phyloP scores from a whole-genome alignment of 1,284 basidiomycete genomes.

The Gymnopus androsaceus region DNA sequence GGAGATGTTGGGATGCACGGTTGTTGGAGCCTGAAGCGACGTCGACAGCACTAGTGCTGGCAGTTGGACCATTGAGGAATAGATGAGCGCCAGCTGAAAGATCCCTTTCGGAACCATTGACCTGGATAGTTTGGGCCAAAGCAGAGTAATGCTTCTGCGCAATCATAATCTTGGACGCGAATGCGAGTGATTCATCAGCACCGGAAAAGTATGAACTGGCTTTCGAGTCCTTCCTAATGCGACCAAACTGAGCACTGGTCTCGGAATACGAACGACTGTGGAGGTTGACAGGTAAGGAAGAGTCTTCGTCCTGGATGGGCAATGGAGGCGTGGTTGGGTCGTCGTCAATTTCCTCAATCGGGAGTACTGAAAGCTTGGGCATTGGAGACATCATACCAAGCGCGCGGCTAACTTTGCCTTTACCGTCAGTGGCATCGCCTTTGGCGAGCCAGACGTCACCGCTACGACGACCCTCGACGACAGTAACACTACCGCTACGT shows the following conservation, averaged over 20 bases:
- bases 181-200: slow-evolving; percentile 50
- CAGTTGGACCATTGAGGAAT: slow-evolving; percentile 30
- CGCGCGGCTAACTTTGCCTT: slow-evolving; percentile 57
- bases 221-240: slow-evolving; percentile 52
- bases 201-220: slow-evolving; percentile 53
- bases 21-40: slow-evolving; percentile 32
- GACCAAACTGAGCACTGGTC: slow-evolving; percentile 55
- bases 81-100: slow-evolving; percentile 28
- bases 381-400: slow-evolving; percentile 58
- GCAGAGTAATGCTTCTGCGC: slow-evolving; percentile 70
- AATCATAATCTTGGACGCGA: slow-evolving; percentile 61
- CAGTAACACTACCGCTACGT: slow-evolving; percentile 61
- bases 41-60: slow-evolving; percentile 27
- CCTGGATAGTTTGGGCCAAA: slow-evolving; percentile 60
- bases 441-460: slow-evolving; percentile 71
- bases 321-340: slow-evolving; percentile 44
- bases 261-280: slow-evolving; percentile 54
- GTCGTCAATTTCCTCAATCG: slow-evolving; percentile 44
- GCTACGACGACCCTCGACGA: slow-evolving; percentile 67
- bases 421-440: slow-evolving; percentile 66
- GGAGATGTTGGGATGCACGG: slow-evolving; percentile 39
- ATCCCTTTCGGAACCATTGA: slow-evolving; percentile 46
- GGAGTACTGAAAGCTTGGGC: slow-evolving; percentile 68
- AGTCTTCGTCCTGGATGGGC: slow-evolving; percentile 48
- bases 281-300: slow-evolving; percentile 38